Conservation (phyloP, 352 stramenopile genomes). For the Phytophthora megakarya region DNA sequence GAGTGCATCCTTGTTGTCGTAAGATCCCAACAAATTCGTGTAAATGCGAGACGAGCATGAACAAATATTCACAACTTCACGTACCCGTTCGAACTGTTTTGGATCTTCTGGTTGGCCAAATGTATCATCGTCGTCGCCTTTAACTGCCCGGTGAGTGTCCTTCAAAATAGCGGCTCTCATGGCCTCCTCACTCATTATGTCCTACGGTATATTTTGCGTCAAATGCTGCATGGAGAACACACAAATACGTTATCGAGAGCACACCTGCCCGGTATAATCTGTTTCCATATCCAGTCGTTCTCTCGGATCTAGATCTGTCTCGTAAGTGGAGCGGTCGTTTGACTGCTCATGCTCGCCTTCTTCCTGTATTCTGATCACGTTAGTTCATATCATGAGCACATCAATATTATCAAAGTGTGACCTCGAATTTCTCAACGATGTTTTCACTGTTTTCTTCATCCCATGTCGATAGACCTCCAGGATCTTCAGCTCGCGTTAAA, state of each 20-base stretch:
- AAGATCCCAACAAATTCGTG: background rate
- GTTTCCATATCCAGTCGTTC: slow-evolving; percentile 12
- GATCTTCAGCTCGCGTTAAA: background rate
- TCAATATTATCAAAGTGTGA: background rate
- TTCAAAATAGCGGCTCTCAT: background rate
- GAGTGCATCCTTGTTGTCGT: background rate
- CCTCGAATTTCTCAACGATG: background rate
- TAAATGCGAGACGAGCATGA: background rate
- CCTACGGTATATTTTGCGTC: slow-evolving; percentile 4
- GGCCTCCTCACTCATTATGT: slow-evolving; percentile 6
- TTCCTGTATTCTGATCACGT: background rate
- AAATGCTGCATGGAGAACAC: background rate
- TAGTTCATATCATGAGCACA: background rate
- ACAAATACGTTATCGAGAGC: background rate
- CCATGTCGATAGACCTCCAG: slow-evolving; percentile 1
- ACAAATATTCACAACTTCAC: background rate
- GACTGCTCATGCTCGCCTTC: background rate
- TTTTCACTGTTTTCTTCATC: background rate
- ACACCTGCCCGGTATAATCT: slow-evolving; percentile 21
- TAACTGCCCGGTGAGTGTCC: background rate
- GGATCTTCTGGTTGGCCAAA: background rate
- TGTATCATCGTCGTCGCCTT: background rate
- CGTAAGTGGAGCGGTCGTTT: background rate
- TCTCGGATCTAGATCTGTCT: slow-evolving; percentile 12
- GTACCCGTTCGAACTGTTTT: background rate